Percentiles rank a stretch among this genome's conserved stretches.
phyloP scores from a whole-genome alignment of 106 monocot genomes.

The Amphibolis antarctica region DNA sequence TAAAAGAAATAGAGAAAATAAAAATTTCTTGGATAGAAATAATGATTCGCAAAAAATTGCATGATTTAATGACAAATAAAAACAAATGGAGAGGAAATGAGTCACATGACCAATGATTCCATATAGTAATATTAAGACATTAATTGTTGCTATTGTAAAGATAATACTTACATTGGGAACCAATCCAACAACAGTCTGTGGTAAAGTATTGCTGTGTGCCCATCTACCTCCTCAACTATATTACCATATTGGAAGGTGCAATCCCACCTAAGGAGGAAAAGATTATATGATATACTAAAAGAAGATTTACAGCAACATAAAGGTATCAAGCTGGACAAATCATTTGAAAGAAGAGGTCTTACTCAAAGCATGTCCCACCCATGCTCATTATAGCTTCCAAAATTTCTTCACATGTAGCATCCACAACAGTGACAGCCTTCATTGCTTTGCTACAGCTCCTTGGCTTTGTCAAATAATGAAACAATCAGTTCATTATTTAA shows the following conservation, averaged over 20 bases:
- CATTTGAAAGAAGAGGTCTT: conserved; percentile 5
- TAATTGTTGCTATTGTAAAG: neutral
- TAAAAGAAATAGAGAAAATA: too few species aligned
- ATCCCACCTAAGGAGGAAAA: conserved; percentile 60
- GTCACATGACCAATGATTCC: neutral
- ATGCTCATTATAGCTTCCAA: conserved; percentile 93
- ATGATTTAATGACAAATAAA: too few species aligned
- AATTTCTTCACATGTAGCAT: conserved; percentile 79
- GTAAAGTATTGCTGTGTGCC: conserved; percentile 90
- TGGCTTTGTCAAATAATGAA: conserved; percentile 31
- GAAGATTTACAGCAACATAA: neutral
- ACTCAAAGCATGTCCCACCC: conserved; percentile 90
- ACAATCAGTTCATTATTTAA: too few species aligned
- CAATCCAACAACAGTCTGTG: conserved; percentile 91
- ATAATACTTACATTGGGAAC: conserved; percentile 61
- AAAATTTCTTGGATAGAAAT: too few species aligned
- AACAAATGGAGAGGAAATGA: too few species aligned
- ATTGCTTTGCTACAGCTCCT: conserved; percentile 91
- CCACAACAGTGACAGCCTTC: conserved; percentile 97
- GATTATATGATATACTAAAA: neutral
- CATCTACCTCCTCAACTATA: conserved; percentile 97
- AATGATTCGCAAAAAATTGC: too few species aligned
- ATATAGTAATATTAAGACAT: too few species aligned
- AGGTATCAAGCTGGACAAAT: neutral
- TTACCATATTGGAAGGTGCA: conserved; percentile 93